A percentile compares a stretch with the other conserved stretches of the same genome.
Conservation (phyloP, 2,329 filamentous ascomycete genomes). For the Penicillium sp. region DNA sequence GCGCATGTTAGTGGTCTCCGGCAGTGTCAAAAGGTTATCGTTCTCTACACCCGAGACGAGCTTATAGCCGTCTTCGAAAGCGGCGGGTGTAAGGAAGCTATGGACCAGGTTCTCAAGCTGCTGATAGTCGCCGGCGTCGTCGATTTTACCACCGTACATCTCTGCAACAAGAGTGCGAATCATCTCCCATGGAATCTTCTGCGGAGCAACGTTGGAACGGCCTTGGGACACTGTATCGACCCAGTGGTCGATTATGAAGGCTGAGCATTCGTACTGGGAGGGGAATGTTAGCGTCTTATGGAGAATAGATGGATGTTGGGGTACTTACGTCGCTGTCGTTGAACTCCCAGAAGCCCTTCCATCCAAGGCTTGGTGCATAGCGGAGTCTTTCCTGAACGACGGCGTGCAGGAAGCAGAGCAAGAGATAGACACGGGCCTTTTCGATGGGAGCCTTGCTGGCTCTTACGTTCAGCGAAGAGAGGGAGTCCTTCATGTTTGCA, state of each 20-base stretch:
- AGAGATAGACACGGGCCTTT: constrained; percentile 80
- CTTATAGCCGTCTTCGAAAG: constrained; percentile 90
- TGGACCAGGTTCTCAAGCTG: constrained; percentile 71
- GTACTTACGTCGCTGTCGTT: constrained; percentile 94
- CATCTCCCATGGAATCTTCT: constrained; percentile 96
- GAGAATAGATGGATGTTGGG: background rate
- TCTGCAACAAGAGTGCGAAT: constrained; percentile 85
- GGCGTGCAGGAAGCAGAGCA: constrained; percentile 91
- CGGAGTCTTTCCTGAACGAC: constrained; percentile 92
- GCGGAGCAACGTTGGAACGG: constrained; percentile 87
- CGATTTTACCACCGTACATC: constrained; percentile 97
- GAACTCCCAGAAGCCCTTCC: constrained; percentile 99
- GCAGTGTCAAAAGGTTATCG: constrained; percentile 66
- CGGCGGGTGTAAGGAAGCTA: constrained; percentile 76
- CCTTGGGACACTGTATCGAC: constrained; percentile 77
- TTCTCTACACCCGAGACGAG: constrained; percentile 68
- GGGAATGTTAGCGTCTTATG: constrained; percentile 18
- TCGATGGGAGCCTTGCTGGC: constrained; percentile 83
- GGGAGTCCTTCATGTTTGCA: constrained; percentile 97
- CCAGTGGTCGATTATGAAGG: constrained; percentile 95
- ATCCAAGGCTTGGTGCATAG: constrained; percentile 89
- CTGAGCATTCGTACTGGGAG: constrained; percentile 86
- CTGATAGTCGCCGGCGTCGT: constrained; percentile 80
- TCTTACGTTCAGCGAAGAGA: constrained; percentile 75
- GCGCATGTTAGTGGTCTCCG: constrained; percentile 73